These are phyloP conservation scores for Tolypocladium cylindrosporum DNA, from an alignment of 2,329 filamentous ascomycete genomes.

Conservation along the genomic window DNA sequence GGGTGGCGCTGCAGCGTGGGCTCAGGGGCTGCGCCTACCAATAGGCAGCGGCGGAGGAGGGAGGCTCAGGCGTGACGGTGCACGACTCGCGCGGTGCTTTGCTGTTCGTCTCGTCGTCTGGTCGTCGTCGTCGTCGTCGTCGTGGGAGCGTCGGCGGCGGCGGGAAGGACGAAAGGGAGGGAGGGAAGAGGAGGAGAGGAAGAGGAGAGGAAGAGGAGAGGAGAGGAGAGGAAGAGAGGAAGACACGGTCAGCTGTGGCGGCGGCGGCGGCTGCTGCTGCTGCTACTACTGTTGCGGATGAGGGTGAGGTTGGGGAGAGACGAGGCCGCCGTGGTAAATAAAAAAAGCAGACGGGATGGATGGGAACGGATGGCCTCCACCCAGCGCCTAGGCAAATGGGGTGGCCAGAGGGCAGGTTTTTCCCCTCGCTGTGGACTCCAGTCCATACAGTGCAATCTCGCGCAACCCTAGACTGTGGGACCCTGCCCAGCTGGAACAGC, in stretches of 20 bases:
- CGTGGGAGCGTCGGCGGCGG: neutral
- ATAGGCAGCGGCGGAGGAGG: slow-evolving; percentile 2
- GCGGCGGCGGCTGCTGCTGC: neutral
- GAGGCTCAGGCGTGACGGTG: slow-evolving; percentile 4
- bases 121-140: neutral
- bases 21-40: slow-evolving; percentile 8
- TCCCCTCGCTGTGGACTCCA: neutral
- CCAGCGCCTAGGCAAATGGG: neutral
- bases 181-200: slow-evolving; percentile 5
- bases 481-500: neutral
- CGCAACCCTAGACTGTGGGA: neutral
- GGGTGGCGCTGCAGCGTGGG: slow-evolving; percentile 8
- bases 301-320: slow-evolving; percentile 5
- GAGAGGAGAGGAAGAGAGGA: slow-evolving; percentile 8
- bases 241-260: neutral
- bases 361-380: neutral
- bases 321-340: neutral
- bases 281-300: neutral
- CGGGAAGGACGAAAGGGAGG: slow-evolving; percentile 6
- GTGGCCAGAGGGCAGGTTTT: slow-evolving; percentile 1
- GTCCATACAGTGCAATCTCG: neutral
- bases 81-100: slow-evolving; percentile 3
- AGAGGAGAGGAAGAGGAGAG: slow-evolving; percentile 7
- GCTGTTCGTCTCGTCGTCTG: neutral
- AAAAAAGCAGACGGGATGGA: slow-evolving; percentile 1